Base-by-base conservation (phyloP, 176 grass and related monocot genomes). In the Hsuehochloa calcarea region DNA sequence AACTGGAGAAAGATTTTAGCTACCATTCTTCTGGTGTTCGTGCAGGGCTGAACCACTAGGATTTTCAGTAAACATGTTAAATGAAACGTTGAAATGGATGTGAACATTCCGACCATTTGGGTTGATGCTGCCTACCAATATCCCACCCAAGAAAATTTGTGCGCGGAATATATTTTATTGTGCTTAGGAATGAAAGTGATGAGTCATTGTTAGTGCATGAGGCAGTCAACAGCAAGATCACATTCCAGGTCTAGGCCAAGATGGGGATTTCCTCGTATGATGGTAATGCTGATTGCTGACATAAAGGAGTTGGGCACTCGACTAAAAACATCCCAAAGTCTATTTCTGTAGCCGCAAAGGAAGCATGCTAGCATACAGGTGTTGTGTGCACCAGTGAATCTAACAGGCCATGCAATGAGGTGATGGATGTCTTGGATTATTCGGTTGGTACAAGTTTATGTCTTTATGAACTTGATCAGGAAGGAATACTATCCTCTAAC, bases 241-340 rank as follows among this genome's bases (percentile, higher is more conserved):
- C 16, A 72, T 79, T 60, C 23, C 31, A 68, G 7, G 73, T 70
- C 19, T n/a, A 45, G 1, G 17, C 19, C 68, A 80, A 47, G 26
- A 58, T 14, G 70, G 52, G 10, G 22, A 47, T 80, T 52, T 51
- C 34, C 37, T 73, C 27, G 34, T 65, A 26, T 37, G 38, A 40
- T 58, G 56, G 49, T 37, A 54, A 65, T 78, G 65, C 43, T 43
- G 79, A 75, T 31, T 78, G 65, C 43, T 43, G 79, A 75, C 44
- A 26, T 27, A 25, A 38, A 84, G 61, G n/a, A 70, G 5, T 40
- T 81, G 37, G 37, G n/a, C 37, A 43, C 47, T 70, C 56, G n/a
- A 16, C 7, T 16, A 69, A 56, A 54, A 70, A 38, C 54, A 56
- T 27, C 37, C 13, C 34, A 68, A 66, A 17, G 27, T 10, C 35